These are phyloP conservation scores for Penicillium sp. DNA, from an alignment of 2,329 filamentous ascomycete species.

Conservation along the genomic window DNA sequence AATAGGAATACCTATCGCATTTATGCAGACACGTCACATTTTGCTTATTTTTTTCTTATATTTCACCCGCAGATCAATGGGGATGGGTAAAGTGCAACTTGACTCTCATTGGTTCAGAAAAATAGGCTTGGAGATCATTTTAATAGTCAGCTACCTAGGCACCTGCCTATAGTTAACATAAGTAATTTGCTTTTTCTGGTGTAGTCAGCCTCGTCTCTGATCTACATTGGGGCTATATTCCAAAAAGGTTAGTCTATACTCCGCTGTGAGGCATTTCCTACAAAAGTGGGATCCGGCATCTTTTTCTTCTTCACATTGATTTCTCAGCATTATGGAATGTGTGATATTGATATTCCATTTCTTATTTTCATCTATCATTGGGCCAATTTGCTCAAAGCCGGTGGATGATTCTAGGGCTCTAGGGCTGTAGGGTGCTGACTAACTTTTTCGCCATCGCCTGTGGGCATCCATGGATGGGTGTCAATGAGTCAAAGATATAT, in stretches of 20 bases:
- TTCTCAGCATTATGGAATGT: not conserved
- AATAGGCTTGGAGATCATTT: not conserved
- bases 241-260: no score
- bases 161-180: no score
- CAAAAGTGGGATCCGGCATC: no score
- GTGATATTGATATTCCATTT: not conserved
- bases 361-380: not conserved
- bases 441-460: not conserved
- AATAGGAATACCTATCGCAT: not conserved
- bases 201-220: not conserved
- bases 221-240: no score
- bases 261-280: no score
- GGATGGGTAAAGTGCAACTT: no score
- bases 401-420: no score
- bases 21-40: not conserved
- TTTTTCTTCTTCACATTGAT: not conserved
- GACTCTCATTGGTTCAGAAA: not conserved
- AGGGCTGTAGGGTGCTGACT: not conserved
- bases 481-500: no score
- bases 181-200: not conserved
- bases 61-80: not conserved
- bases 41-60: not conserved
- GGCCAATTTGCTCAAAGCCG: not conserved
- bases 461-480: no score
- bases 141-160: not conserved